Conservation (phyloP, 306 rosid genomes). For the Prinsepia uniflora region DNA sequence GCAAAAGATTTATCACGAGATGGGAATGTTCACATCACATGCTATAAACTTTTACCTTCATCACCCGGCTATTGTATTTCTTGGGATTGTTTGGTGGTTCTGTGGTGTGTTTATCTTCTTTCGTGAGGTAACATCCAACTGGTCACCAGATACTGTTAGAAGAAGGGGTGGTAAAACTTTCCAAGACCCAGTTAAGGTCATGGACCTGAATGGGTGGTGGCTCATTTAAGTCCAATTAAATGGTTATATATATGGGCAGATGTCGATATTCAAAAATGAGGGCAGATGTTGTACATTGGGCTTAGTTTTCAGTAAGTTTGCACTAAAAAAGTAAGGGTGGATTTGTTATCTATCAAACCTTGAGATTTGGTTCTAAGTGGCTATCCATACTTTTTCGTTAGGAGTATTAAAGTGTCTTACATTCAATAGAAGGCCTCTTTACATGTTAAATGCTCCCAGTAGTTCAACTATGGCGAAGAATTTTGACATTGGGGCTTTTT, state of each 20-base stretch:
- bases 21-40: not conserved
- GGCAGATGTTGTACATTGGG: no score
- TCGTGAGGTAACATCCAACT: not conserved
- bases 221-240: not conserved
- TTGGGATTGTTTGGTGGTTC: slow-evolving; percentile 3
- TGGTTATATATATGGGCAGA: not conserved
- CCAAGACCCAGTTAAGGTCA: not conserved
- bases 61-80: not conserved
- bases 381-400: no score
- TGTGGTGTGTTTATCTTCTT: not conserved
- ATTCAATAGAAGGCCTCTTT: no score
- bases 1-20: not conserved
- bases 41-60: not conserved
- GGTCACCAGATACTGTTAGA: not conserved
- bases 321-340: no score
- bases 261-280: not conserved
- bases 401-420: no score
- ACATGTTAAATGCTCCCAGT: not conserved
- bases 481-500: slow-evolving; percentile 1
- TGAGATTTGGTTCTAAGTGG: no score
- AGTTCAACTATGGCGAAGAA: not conserved
- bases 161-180: not conserved
- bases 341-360: no score
- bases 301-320: no score
- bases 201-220: not conserved